Evolutionary conservation across 257 asterid genomes (phyloP), one percentile per base, ranked within the genome.

Genomic region (Gentiana macrophylla): DNA sequence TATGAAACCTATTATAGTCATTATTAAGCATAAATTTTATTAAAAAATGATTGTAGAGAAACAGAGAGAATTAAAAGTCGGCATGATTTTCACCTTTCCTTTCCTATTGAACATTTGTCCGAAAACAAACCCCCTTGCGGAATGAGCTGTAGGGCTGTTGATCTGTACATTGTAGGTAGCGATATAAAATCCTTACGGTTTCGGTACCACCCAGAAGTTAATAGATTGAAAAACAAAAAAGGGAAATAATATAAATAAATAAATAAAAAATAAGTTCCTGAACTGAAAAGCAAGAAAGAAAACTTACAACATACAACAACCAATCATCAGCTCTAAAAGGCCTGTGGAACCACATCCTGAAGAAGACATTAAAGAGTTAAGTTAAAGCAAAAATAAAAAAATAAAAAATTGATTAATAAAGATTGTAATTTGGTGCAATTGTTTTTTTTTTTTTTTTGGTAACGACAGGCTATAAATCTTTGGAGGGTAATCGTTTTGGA

Each of bases 301-400:
- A 3, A 12, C 50, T 13, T 32, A 81, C 89, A 72, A 78, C 98
- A 78, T 72, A 92, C 68, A 91, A 78, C 74, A 87, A 69, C 98
- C 98, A 91, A 57, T 91, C 96, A 66, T 91, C 98, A 52, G 96
- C 94, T 78, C 88, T 81, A 61, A 87, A 67, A 53, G 86, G 71
- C 70, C 81, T 76, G 82, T 91, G 98, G 62, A 36, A 54, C 57
- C 70, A 91, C 98, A 94, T 62, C 77, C 98, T 91, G 89, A 50
- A 56, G 38, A 55, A 55, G 49, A 13, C 10, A 63, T 47, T 6
- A 7, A 10, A 37, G 4, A n/a, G 52, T 24, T 24, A 24, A 24
- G 24, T 24, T 24, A 24, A 24, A 24, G 24, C 24, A 24, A 24
- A 24, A 24, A 24, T 0, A 24, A 24, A 24, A 24, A 24, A 24